Conservation (phyloP, 176 grass and related monocot species). For the Phoenix roebelenii region DNA sequence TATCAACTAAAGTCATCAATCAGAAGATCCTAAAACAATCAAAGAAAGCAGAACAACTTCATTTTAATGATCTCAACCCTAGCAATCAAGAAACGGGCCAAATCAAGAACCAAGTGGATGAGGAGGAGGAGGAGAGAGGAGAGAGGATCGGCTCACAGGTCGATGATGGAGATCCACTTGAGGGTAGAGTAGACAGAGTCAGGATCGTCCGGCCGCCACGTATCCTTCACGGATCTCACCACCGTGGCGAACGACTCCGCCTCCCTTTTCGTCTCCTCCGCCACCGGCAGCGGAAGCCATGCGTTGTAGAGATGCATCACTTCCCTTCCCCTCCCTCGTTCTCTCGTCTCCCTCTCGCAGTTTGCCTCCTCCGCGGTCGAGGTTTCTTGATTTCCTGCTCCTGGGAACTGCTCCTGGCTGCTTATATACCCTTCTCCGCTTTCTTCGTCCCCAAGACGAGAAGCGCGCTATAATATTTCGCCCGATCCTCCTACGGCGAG, state of each 20-base stretch:
- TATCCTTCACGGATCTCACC: constrained; percentile 36
- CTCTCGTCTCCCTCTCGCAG: background rate
- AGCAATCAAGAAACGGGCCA: background rate
- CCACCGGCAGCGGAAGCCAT: constrained; percentile 77
- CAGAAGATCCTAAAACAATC: background rate
- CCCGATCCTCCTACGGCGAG: too few relatives aligned
- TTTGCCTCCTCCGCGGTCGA: too few relatives aligned
- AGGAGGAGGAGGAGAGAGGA: background rate
- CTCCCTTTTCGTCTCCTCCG: constrained; percentile 45
- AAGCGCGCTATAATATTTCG: too few relatives aligned
- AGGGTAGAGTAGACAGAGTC: constrained; percentile 84
- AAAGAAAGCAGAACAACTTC: background rate
- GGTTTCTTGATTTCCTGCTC: too few relatives aligned
- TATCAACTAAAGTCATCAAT: too few relatives aligned
- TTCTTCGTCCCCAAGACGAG: too few relatives aligned
- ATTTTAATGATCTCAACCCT: too few relatives aligned
- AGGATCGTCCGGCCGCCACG: constrained; percentile 47
- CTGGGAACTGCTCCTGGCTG: too few relatives aligned
- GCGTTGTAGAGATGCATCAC: constrained; percentile 96
- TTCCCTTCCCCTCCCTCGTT: background rate
- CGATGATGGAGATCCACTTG: constrained; percentile 94
- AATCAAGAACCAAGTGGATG: background rate
- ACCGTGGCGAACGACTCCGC: constrained; percentile 45
- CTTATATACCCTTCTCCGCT: too few relatives aligned
- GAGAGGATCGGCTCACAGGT: constrained; percentile 35